Conservation (phyloP, 1,139 yeast species). For the Dujonia santamariae region DNA sequence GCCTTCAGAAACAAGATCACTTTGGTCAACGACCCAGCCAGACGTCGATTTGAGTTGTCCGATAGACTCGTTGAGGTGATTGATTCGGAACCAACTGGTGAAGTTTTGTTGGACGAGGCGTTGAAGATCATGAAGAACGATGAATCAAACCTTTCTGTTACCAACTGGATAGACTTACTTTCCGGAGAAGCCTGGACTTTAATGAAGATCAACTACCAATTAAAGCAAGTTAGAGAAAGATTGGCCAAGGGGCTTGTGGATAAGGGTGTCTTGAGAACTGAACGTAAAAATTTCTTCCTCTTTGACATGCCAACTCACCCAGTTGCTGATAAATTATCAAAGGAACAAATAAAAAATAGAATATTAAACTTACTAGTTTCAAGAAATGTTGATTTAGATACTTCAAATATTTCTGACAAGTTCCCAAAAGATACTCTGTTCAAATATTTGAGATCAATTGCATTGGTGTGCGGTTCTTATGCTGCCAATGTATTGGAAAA, state of each 20-base stretch:
- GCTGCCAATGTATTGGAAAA: conserved; percentile 97
- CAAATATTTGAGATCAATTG: conserved; percentile 71
- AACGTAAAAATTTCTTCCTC: conserved; percentile 86
- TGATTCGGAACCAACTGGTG: conserved; percentile 88
- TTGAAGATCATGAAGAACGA: conserved; percentile 84
- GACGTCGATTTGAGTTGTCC: conserved; percentile 81
- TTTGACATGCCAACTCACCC: conserved; percentile 99
- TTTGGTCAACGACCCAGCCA: conserved; percentile 89
- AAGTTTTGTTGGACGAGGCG: conserved; percentile 90
- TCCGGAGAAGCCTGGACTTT: conserved; percentile 98
- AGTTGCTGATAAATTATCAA: conserved; percentile 74
- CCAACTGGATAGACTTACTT: conserved; percentile 91
- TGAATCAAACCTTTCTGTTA: conserved; percentile 74
- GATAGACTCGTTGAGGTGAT: conserved; percentile 87
- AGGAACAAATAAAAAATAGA: conserved; percentile 78
- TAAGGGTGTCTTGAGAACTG: conserved; percentile 95
- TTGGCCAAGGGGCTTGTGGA: conserved; percentile 96
- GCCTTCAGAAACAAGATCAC: conserved; percentile 88
- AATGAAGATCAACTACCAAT: conserved; percentile 89
- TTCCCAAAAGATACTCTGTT: conserved; percentile 71
- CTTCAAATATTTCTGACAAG: conserved; percentile 47
- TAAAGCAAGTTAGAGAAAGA: conserved; percentile 95
- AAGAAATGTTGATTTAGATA: conserved; percentile 58
- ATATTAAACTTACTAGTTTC: conserved; percentile 67
- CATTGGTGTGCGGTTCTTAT: conserved; percentile 84